These are phyloP conservation scores for Erythrophleum fordii DNA, from an alignment of 306 rosid genomes.

Conservation along the genomic window DNA sequence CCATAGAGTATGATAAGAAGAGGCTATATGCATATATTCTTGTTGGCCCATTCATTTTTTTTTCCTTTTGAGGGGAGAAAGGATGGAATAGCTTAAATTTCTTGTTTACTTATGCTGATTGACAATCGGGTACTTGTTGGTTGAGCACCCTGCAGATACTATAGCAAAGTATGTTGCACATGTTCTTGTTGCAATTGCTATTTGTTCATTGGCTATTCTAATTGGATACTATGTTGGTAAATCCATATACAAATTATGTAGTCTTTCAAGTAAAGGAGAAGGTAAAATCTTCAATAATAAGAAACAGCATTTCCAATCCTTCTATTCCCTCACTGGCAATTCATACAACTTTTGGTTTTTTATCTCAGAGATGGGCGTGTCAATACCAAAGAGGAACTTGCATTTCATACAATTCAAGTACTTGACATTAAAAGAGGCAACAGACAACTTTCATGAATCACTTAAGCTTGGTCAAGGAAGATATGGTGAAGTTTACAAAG, in stretches of 20 bases:
- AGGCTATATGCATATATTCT: neutral
- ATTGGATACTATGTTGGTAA: conserved; percentile 38
- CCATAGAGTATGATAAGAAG: neutral
- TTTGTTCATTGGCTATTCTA: conserved; percentile 6
- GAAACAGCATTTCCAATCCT: neutral
- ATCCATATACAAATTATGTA: conserved; percentile 20
- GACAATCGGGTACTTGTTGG: too few relatives aligned
- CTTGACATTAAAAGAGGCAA: conserved; percentile 49
- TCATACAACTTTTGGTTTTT: neutral
- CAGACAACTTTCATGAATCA: conserved; percentile 40
- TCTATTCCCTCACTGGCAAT: neutral
- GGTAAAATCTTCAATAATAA: conserved; percentile 1
- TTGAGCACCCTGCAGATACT: conserved; percentile 20
- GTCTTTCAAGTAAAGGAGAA: neutral
- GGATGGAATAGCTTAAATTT: neutral
- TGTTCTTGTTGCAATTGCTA: conserved; percentile 19
- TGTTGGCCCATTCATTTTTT: neutral
- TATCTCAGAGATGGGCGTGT: neutral
- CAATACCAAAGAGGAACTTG: conserved; percentile 12
- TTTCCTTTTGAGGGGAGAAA: neutral
- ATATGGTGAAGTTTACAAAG: conserved; percentile 53
- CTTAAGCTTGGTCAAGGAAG: conserved; percentile 55
- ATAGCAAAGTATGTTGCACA: neutral
- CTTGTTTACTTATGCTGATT: neutral
- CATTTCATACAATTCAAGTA: conserved; percentile 43